Percentiles rank a stretch among this genome's conserved stretches.
Conservation (phyloP, 306 rosid species). For the Trifolium subterraneum region DNA sequence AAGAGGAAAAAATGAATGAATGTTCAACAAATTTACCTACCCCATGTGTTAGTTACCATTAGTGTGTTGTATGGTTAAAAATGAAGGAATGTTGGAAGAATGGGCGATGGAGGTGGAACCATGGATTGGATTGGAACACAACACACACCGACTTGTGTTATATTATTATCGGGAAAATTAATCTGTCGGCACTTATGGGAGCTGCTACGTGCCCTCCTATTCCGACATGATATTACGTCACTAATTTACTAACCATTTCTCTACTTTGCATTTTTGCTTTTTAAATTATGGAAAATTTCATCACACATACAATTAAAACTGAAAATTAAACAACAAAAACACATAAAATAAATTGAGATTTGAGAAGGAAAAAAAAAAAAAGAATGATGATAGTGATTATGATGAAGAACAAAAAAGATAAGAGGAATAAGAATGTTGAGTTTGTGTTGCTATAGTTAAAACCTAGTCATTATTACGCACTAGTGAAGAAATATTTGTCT, state of each 20-base stretch:
- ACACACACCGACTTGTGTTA: conserved; percentile 33
- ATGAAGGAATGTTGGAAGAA: too few relatives aligned
- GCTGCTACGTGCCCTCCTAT: conserved; percentile 56
- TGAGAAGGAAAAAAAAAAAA: too few relatives aligned
- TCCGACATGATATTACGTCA: conserved; percentile 58
- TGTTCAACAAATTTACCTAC: neutral
- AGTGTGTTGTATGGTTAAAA: neutral
- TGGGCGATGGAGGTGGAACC: conserved; percentile 20
- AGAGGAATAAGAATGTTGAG: too few relatives aligned
- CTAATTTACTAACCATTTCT: neutral
- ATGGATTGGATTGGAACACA: conserved; percentile 2
- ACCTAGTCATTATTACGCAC: too few relatives aligned
- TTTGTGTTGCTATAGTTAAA: too few relatives aligned
- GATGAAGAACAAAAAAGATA: too few relatives aligned
- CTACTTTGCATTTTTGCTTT: neutral
- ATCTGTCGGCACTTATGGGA: conserved; percentile 65
- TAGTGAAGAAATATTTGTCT: too few relatives aligned
- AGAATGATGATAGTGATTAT: too few relatives aligned
- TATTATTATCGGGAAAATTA: conserved; percentile 40
- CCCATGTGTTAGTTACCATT: neutral
- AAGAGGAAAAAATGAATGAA: neutral
- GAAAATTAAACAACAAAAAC: too few relatives aligned
- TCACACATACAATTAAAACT: too few relatives aligned
- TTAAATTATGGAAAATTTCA: too few relatives aligned
- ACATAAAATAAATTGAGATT: too few relatives aligned